These are phyloP conservation scores for Irpex rosettiformis DNA, from an alignment of 1,284 basidiomycete genomes.

Conservation along the genomic window DNA sequence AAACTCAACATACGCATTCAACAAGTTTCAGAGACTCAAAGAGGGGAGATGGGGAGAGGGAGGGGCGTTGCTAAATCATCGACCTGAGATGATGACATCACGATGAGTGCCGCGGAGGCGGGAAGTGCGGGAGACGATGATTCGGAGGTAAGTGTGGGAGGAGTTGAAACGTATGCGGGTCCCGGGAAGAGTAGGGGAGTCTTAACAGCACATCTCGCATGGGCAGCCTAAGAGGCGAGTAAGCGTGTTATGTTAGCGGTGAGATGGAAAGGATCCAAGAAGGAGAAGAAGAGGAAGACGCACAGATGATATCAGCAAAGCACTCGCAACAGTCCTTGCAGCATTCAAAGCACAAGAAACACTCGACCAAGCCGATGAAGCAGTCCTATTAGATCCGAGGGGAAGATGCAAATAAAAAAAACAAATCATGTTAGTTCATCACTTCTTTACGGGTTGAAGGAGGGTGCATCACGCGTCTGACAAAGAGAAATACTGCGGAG, in stretches of 20 bases:
- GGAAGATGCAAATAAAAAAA: neutral
- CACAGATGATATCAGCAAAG: slow-evolving; percentile 40
- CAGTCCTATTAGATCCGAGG: slow-evolving; percentile 43
- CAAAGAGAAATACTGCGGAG: no score
- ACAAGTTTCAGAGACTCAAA: no score
- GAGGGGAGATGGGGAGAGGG: no score
- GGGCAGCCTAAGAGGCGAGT: slow-evolving; percentile 33
- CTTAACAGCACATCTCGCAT: slow-evolving; percentile 41
- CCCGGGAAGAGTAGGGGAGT: neutral
- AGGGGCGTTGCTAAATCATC: no score
- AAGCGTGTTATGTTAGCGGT: neutral
- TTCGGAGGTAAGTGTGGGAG: no score
- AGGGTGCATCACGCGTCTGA: no score
- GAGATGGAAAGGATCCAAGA: neutral
- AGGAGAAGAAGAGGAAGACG: slow-evolving; percentile 19
- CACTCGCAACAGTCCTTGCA: slow-evolving; percentile 44
- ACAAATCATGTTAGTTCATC: no score
- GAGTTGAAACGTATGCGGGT: neutral
- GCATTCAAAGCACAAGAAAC: slow-evolving; percentile 60
- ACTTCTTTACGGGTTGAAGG: no score
- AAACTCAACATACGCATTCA: no score
- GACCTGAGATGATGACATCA: no score
- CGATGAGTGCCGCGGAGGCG: no score
- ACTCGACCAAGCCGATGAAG: slow-evolving; percentile 53
- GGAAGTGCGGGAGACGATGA: no score